phyloP scores from a whole-genome alignment of 2,329 filamentous ascomycete genomes.

The Diplodia scrobiculata region DNA sequence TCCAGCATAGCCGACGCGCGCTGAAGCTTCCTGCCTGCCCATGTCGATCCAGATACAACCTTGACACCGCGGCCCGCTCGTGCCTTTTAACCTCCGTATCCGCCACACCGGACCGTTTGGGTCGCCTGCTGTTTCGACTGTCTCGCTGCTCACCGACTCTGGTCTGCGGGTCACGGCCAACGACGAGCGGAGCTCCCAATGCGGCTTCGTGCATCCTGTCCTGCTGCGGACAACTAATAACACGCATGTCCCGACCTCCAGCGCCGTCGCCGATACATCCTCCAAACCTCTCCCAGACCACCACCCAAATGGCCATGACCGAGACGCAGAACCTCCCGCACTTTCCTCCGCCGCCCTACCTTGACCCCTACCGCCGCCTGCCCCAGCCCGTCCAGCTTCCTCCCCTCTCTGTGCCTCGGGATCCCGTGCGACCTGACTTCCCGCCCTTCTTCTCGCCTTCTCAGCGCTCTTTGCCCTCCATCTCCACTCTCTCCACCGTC shows the following conservation, averaged over 20 bases:
- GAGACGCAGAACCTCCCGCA: conserved; percentile 50
- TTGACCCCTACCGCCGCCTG: conserved; percentile 45
- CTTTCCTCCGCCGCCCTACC: conserved; percentile 47
- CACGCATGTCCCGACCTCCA: conserved; percentile 49
- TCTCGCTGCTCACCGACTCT: conserved; percentile 27
- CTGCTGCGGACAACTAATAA: conserved; percentile 47
- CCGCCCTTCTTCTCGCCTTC: conserved; percentile 39
- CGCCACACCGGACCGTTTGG: conserved; percentile 38
- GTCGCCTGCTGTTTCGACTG: conserved; percentile 27
- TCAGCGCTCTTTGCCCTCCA: conserved; percentile 42
- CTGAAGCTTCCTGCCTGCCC: conserved; percentile 40
- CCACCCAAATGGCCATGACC: conserved; percentile 46
- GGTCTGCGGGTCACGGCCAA: conserved; percentile 24
- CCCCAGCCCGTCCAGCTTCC: conserved; percentile 47
- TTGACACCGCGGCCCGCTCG: conserved; percentile 32
- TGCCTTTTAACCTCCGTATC: conserved; percentile 42
- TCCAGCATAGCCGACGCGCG: conserved; percentile 31
- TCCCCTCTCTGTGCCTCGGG: conserved; percentile 45
- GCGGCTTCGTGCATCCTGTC: conserved; percentile 47
- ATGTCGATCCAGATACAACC: conserved; percentile 45
- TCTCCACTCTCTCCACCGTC: conserved; percentile 38
- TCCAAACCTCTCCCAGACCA: conserved; percentile 40
- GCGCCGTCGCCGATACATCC: conserved; percentile 48
- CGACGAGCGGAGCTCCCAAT: conserved; percentile 39
- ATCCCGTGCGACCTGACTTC: conserved; percentile 43